Conservation (phyloP, 2,329 filamentous ascomycete species). For the Cladosporium velox region DNA sequence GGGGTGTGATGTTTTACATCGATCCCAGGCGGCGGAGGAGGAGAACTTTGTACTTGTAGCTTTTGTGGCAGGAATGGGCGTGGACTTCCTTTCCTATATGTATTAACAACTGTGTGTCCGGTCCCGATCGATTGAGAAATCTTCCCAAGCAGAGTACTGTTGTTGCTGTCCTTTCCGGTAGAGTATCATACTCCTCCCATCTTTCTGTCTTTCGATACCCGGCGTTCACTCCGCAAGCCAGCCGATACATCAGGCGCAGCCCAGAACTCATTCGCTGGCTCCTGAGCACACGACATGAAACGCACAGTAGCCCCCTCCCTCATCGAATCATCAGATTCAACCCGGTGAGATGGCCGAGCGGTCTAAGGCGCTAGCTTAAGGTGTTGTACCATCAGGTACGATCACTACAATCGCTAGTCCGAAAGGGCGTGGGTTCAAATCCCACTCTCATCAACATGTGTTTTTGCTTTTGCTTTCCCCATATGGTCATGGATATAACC, state of each 20-base stretch:
- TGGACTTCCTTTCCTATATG: background rate
- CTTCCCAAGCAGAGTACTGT: background rate
- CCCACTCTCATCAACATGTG: constrained; percentile 33
- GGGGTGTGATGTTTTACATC: background rate
- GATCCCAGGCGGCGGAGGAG: background rate
- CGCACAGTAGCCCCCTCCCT: rapidly evolving
- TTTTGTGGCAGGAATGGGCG: background rate
- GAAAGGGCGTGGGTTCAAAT: constrained; percentile 37
- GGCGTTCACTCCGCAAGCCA: background rate
- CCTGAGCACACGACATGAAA: too few species aligned
- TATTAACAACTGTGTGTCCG: background rate
- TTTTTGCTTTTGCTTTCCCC: constrained; percentile 14
- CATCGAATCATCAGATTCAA: constrained; percentile 7
- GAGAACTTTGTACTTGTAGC: background rate
- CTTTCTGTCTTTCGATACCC: background rate
- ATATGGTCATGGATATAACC: too few species aligned
- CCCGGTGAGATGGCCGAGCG: constrained; percentile 22
- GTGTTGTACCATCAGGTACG: constrained; percentile 7
- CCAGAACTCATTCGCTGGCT: too few species aligned
- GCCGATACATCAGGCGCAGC: background rate
- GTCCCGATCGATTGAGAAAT: background rate
- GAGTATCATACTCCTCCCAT: background rate
- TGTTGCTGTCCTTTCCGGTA: background rate
- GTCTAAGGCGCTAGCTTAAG: constrained; percentile 38
- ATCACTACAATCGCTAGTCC: constrained; percentile 30